phyloP scores from a whole-genome alignment of 768 basidiomycete species.

The Cystofilobasidium capitatum region DNA sequence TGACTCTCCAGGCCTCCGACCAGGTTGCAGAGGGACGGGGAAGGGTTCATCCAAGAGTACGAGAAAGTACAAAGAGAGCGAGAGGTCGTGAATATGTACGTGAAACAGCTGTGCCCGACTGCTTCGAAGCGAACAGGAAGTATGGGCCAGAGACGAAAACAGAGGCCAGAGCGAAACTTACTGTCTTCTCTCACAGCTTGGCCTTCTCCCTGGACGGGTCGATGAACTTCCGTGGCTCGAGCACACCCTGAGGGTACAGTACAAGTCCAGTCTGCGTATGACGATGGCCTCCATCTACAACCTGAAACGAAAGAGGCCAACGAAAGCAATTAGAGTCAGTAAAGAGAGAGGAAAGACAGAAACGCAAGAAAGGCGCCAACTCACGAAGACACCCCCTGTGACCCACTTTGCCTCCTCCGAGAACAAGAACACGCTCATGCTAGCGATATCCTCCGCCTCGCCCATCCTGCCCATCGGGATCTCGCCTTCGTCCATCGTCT shows the following conservation, averaged over 20 bases:
- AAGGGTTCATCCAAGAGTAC: too few relatives aligned
- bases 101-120: too few relatives aligned
- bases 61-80: too few relatives aligned
- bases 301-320: slow-evolving; percentile 24
- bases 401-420: slow-evolving; percentile 55
- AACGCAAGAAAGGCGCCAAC: too few relatives aligned
- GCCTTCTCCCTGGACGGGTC: slow-evolving; percentile 28
- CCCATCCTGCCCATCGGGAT: slow-evolving; percentile 35
- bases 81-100: too few relatives aligned
- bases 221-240: slow-evolving; percentile 34
- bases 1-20: too few relatives aligned
- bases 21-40: too few relatives aligned
- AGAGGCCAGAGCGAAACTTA: background rate
- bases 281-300: slow-evolving; percentile 39
- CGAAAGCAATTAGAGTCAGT: background rate
- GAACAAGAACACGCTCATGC: slow-evolving; percentile 68
- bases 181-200: slow-evolving; percentile 10
- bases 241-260: slow-evolving; percentile 36
- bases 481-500: background rate
- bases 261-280: slow-evolving; percentile 30
- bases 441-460: slow-evolving; percentile 52
- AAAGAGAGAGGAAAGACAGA: background rate
- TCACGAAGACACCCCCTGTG: slow-evolving; percentile 60
- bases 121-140: too few relatives aligned
- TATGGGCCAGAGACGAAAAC: too few relatives aligned